phyloP scores from a whole-genome alignment of 768 basidiomycete genomes.

The Gloeopeniophorella convolvens region DNA sequence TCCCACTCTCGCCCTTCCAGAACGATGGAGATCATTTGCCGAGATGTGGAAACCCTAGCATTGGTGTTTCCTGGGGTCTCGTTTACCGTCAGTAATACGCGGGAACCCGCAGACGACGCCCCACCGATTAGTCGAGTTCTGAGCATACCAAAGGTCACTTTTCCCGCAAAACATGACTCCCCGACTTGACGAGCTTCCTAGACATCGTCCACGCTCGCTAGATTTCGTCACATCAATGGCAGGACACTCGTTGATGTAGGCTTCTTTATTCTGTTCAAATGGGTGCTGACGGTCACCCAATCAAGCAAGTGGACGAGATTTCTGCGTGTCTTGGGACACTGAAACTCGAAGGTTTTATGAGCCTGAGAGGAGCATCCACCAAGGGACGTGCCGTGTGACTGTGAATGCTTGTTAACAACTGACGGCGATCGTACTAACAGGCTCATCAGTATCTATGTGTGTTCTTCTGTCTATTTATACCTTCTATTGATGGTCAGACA shows the following conservation, averaged over 20 bases:
- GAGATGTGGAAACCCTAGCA: conserved; percentile 66
- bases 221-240: conserved; percentile 74
- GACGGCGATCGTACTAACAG: conserved; percentile 35
- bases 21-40: conserved; percentile 61
- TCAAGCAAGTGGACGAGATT: conserved; percentile 65
- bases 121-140: conserved; percentile 41
- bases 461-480: conserved; percentile 23
- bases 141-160: conserved; percentile 67
- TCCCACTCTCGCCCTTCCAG: conserved; percentile 56
- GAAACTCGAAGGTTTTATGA: conserved; percentile 76
- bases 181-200: conserved; percentile 28
- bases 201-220: conserved; percentile 56
- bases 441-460: conserved; percentile 84
- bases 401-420: conserved; percentile 4
- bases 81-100: conserved; percentile 59
- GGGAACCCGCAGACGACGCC: conserved; percentile 31
- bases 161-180: no score
- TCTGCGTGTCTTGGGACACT: conserved; percentile 41
- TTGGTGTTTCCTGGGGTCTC: conserved; percentile 64
- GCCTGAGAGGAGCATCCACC: conserved; percentile 64
- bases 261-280: conserved; percentile 1
- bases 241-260: conserved; percentile 62
- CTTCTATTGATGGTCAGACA: conserved; percentile 27
- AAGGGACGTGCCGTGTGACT: conserved; percentile 42
- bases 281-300: conserved; percentile 6